A percentile compares a stretch with the other conserved stretches of the same genome.
Evolutionary conservation across 2,329 filamentous ascomycete species (phyloP).

Genomic region (Cercospora zeina): DNA sequence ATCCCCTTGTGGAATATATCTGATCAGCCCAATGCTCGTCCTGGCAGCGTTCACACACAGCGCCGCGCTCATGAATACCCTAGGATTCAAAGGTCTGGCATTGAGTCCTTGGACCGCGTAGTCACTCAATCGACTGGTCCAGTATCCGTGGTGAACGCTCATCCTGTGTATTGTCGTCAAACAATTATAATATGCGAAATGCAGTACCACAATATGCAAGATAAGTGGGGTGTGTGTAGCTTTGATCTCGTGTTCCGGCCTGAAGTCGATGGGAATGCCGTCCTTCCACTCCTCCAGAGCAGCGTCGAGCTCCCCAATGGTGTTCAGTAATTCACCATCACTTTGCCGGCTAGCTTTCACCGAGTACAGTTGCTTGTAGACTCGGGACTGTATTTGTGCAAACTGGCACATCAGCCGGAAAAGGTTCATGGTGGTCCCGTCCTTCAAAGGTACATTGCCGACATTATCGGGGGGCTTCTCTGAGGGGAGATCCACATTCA

Average conservation of each 20-base stretch:
- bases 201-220: conserved; percentile 87
- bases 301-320: conserved; percentile 87
- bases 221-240: conserved; percentile 91
- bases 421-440: conserved; percentile 86
- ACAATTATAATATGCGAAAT: conserved; percentile 98
- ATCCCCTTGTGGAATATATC: conserved; percentile 94
- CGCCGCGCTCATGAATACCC: conserved; percentile 90
- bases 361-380: conserved; percentile 91
- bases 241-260: conserved; percentile 96
- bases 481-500: conserved; percentile 94
- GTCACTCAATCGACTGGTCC: conserved; percentile 92
- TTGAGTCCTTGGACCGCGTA: conserved; percentile 95
- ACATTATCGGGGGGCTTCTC: conserved; percentile 89
- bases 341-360: conserved; percentile 89
- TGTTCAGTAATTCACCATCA: conserved; percentile 89
- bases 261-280: conserved; percentile 87
- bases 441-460: conserved; percentile 82
- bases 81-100: conserved; percentile 82
- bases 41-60: conserved; percentile 90
- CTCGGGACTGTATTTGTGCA: conserved; percentile 84
- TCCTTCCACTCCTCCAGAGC: conserved; percentile 93
- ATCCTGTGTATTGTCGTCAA: conserved; percentile 97
- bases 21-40: conserved; percentile 88
- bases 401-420: conserved; percentile 93
- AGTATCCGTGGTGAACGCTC: conserved; percentile 97